These are phyloP conservation scores for Mycena galopus DNA, from an alignment of 768 basidiomycete species.

Conservation along the genomic window DNA sequence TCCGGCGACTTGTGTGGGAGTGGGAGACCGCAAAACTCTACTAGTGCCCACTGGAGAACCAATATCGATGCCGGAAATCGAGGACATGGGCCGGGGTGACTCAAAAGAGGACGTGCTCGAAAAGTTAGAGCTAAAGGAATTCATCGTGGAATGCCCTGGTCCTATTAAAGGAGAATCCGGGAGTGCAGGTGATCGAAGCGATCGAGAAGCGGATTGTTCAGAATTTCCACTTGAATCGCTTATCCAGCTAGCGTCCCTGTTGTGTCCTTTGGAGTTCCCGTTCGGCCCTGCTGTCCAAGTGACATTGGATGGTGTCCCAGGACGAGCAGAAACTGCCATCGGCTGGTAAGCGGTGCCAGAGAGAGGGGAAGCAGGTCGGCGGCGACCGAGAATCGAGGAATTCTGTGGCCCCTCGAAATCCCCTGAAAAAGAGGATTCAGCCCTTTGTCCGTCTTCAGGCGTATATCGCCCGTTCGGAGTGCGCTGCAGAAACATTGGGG, in stretches of 20 bases:
- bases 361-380: constrained; percentile 81
- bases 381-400: constrained; percentile 67
- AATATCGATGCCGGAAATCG: constrained; percentile 64
- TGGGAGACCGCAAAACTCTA: constrained; percentile 67
- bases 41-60: constrained; percentile 59
- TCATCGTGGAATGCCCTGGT: constrained; percentile 46
- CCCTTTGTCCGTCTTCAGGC: constrained; percentile 62
- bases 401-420: constrained; percentile 62
- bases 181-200: constrained; percentile 67
- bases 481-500: constrained; percentile 67
- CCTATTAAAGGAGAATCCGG: constrained; percentile 72
- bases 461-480: constrained; percentile 76
- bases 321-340: constrained; percentile 72
- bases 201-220: constrained; percentile 57
- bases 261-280: constrained; percentile 56
- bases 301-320: constrained; percentile 78
- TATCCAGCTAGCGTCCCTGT: constrained; percentile 71
- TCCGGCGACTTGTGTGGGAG: constrained; percentile 71
- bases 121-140: constrained; percentile 48
- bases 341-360: constrained; percentile 72
- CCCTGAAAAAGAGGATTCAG: constrained; percentile 50
- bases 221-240: constrained; percentile 49
- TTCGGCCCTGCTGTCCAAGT: constrained; percentile 68
- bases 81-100: constrained; percentile 59
- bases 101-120: constrained; percentile 41